phyloP scores from a whole-genome alignment of 805 yeast genomes.

The Kazachstania psychrophila region DNA sequence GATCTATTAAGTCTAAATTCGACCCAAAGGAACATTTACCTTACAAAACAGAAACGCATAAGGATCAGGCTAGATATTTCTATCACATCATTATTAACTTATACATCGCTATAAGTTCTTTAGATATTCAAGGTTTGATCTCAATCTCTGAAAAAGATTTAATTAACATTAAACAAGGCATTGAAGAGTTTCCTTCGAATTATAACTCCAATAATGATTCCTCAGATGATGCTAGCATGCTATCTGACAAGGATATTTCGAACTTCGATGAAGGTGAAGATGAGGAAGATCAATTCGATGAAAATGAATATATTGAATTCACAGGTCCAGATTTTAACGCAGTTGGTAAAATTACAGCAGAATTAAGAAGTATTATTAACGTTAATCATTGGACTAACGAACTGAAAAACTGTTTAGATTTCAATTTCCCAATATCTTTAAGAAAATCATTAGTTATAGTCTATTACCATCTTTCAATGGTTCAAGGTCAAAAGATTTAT shows the following conservation, averaged over 20 bases:
- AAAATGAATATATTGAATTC: slow-evolving; percentile 24
- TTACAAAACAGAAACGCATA: slow-evolving; percentile 59
- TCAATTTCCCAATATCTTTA: slow-evolving; percentile 61
- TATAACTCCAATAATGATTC: neutral
- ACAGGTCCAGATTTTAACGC: slow-evolving; percentile 31
- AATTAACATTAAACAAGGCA: slow-evolving; percentile 31
- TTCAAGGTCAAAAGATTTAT: slow-evolving; percentile 61
- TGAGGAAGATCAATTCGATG: slow-evolving; percentile 15
- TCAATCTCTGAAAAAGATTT: slow-evolving; percentile 59
- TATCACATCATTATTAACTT: slow-evolving; percentile 70
- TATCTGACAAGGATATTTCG: slow-evolving; percentile 6
- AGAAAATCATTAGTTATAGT: slow-evolving; percentile 56
- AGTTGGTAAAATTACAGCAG: slow-evolving; percentile 52
- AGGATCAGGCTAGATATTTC: slow-evolving; percentile 64
- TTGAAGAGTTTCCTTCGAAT: slow-evolving; percentile 6
- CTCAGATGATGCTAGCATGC: neutral
- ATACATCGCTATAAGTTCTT: slow-evolving; percentile 63
- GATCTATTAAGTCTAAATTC: slow-evolving; percentile 28
- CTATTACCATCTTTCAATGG: slow-evolving; percentile 60
- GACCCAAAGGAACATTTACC: slow-evolving; percentile 46
- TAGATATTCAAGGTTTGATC: slow-evolving; percentile 65
- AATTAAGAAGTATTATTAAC: slow-evolving; percentile 61
- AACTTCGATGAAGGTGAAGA: slow-evolving; percentile 31
- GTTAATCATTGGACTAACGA: slow-evolving; percentile 85
- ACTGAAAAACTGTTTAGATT: slow-evolving; percentile 63